Evolutionary conservation across 768 basidiomycete genomes (phyloP), one percentile per base, ranked within the genome.

Genomic region (Lentinula detonsa): DNA sequence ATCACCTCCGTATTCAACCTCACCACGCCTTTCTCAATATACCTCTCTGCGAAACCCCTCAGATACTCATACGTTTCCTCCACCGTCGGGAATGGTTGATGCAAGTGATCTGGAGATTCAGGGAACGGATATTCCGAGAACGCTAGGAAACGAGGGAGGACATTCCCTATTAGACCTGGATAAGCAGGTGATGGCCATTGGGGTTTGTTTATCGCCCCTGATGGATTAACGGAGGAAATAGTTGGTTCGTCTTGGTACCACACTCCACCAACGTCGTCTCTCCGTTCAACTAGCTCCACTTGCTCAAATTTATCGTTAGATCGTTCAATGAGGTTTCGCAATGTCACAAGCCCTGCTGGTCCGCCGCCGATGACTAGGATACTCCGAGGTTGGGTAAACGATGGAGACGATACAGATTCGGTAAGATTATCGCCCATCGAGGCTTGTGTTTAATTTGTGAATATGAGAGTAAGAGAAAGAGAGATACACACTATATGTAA

Each of bases 151-250:
- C 28, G 28, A 28, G 28, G 73, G 74, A 4, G 77, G 77, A 82
- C 78, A 59, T 83, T 82, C 23, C 82, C 81, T 39, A 83, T 75
- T 57, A 83, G 64, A 7, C 70, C 76, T 18, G 74, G 74, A 57
- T 83, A 83, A 0, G 80, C 78, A 1, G 81, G 78, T 5, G 80
- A 77, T 0, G 76, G 71, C 81, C 81, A 83, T 34, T 70, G 70
- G 3, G 73, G 74, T 53, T 43, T 57, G 54, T 28, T 28, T 28
- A 28, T 28, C 8, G n/a, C 46, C 23, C 23, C 13, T 43, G 42
- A n/a, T 11, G n/a, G 4, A 43, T 43, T 43, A 2, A 5, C 13
- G 42, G n/a, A 11, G 3, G 42, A 2, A 2, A 43, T n/a, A 11
- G n/a, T 43, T 11, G n/a, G 42, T n/a, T 48, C 46, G 28, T 28